A percentile compares a stretch with the other conserved stretches of the same genome.
Evolutionary conservation across 768 basidiomycete genomes (phyloP).

Genomic region (Suillus luteus): DNA sequence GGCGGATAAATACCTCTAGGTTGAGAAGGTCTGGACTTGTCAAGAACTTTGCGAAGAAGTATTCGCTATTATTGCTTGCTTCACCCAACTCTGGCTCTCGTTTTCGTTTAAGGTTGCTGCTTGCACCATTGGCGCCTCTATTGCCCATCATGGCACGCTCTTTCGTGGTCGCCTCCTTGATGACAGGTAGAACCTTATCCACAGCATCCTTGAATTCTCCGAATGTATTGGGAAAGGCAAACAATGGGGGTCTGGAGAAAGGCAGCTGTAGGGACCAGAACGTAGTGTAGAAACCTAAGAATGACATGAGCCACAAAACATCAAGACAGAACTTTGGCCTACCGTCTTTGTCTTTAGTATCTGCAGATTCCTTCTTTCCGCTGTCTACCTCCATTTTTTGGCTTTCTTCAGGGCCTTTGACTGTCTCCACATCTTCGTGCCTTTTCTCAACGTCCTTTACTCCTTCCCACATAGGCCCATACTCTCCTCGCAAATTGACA

Average conservation of each 20-base stretch:
- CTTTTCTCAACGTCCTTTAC: slow-evolving; percentile 45
- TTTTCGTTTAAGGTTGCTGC: slow-evolving; percentile 58
- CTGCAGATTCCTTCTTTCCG: slow-evolving; percentile 38
- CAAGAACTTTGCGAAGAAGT: slow-evolving; percentile 93
- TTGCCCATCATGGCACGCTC: slow-evolving; percentile 89
- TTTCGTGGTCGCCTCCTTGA: slow-evolving; percentile 85
- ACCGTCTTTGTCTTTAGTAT: slow-evolving; percentile 59
- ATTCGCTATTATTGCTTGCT: slow-evolving; percentile 56
- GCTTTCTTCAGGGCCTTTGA: slow-evolving; percentile 35
- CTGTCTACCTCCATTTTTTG: slow-evolving; percentile 70
- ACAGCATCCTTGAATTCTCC: slow-evolving; percentile 70
- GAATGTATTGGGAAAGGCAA: slow-evolving; percentile 58
- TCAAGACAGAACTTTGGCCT: slow-evolving; percentile 15
- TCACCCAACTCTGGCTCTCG: slow-evolving; percentile 63
- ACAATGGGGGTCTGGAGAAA: slow-evolving; percentile 79
- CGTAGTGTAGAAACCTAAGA: slow-evolving; percentile 74
- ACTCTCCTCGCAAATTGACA: slow-evolving; percentile 89
- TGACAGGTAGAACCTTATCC: slow-evolving; percentile 70
- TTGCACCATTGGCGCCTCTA: slow-evolving; percentile 44
- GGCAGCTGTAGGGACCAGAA: slow-evolving; percentile 90
- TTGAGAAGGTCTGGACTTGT: slow-evolving; percentile 86
- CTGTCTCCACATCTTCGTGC: slow-evolving; percentile 34
- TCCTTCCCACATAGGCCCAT: slow-evolving; percentile 77
- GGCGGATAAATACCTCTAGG: slow-evolving; percentile 64
- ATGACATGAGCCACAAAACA: slow-evolving; percentile 12